Conservation (phyloP, 1,139 yeast species). For the Debaryomyces robertsiae region DNA sequence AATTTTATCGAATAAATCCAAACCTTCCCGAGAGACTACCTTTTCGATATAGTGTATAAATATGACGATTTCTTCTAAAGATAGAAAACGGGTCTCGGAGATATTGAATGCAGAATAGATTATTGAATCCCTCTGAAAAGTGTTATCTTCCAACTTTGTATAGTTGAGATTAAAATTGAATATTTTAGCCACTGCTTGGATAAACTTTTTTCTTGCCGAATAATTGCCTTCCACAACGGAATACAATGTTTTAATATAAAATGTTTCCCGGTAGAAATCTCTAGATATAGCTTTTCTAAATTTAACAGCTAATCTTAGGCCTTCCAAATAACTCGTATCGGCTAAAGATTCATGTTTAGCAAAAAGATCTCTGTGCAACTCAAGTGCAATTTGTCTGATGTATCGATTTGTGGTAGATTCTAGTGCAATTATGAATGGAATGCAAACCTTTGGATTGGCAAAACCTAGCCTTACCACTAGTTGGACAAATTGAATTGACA, state of each 20-base stretch:
- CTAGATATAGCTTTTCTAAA: constrained; percentile 38
- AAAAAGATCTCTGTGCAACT: constrained; percentile 56
- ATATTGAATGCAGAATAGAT: constrained; percentile 42
- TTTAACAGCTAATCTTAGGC: constrained; percentile 56
- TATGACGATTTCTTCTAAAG: constrained; percentile 42
- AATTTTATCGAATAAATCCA: constrained; percentile 32
- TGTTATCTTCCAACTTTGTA: constrained; percentile 16
- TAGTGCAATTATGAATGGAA: constrained; percentile 70
- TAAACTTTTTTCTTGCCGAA: constrained; percentile 50
- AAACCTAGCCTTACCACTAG: constrained; percentile 63
- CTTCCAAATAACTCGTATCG: constrained; percentile 65
- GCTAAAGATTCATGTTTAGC: constrained; percentile 72
- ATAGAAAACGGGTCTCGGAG: constrained; percentile 35
- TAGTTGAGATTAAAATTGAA: constrained; percentile 22
- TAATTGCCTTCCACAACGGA: constrained; percentile 44
- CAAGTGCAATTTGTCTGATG: constrained; percentile 52
- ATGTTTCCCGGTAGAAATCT: constrained; percentile 20
- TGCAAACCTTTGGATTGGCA: constrained; percentile 71
- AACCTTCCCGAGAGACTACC: constrained; percentile 31
- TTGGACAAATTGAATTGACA: constrained; percentile 57
- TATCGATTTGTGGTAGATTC: constrained; percentile 52
- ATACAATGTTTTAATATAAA: constrained; percentile 37
- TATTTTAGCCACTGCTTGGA: constrained; percentile 28
- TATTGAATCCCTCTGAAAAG: constrained; percentile 29
- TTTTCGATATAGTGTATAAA: constrained; percentile 20